phyloP scores from a whole-genome alignment of 2,329 filamentous ascomycete genomes.

The Ophidiomyces ophidiicola region DNA sequence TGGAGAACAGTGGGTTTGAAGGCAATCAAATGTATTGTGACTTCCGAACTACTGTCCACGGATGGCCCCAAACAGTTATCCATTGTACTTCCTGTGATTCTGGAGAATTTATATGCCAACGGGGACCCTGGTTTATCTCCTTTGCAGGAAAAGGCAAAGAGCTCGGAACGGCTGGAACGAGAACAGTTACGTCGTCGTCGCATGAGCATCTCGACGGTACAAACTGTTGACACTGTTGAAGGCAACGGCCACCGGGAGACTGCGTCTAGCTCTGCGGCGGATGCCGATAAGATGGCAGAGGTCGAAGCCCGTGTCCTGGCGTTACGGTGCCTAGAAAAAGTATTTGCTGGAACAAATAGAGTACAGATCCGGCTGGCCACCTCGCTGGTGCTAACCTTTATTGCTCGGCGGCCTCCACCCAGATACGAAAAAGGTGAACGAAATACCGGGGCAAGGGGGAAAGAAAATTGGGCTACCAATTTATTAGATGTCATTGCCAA shows the following conservation, averaged over 20 bases:
- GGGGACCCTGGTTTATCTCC: constrained; percentile 56
- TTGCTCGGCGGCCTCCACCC: constrained; percentile 46
- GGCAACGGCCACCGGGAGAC: constrained; percentile 45
- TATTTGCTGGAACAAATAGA: constrained; percentile 68
- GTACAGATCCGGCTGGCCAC: constrained; percentile 71
- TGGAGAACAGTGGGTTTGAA: constrained; percentile 63
- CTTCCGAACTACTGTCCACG: constrained; percentile 64
- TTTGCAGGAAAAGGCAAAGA: constrained; percentile 54
- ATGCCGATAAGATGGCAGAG: constrained; percentile 81
- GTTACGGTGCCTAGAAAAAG: constrained; percentile 71
- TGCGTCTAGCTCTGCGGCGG: constrained; percentile 65
- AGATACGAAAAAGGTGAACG: constrained; percentile 38
- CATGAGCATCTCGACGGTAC: constrained; percentile 66
- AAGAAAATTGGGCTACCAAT: constrained; percentile 65
- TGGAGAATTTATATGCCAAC: constrained; percentile 74
- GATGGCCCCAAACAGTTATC: constrained; percentile 65
- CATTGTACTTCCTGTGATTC: constrained; percentile 67
- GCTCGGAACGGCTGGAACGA: constrained; percentile 56
- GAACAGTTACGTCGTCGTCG: constrained; percentile 54
- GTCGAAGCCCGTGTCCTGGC: constrained; percentile 77
- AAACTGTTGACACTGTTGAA: constrained; percentile 56
- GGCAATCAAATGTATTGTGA: constrained; percentile 69
- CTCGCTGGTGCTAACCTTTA: constrained; percentile 59
- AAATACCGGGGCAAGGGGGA: constrained; percentile 32
- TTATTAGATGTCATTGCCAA: constrained; percentile 67